Evolutionary conservation across 176 grass and related monocot genomes (phyloP), one percentile per base, ranked within the genome.

Genomic region (Eremochloa ophiuroides): DNA sequence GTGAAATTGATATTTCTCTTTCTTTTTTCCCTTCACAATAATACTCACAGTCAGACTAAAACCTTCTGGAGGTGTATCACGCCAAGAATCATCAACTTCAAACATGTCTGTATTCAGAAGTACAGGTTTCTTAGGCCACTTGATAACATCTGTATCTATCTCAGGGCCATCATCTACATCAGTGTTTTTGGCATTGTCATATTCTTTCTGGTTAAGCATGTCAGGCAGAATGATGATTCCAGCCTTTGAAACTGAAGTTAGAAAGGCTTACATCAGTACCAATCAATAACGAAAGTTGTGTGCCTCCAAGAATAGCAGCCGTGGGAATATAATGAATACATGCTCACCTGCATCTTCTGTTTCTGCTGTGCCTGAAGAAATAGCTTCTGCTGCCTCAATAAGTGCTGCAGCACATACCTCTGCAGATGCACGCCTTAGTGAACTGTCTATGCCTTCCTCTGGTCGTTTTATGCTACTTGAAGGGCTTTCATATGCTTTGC

Each of bases 51-150:
- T 88, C 83, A 94, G 85, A 85, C 35, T 87, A 79, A 94, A 98
- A 79, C 92, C 92, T 66, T 94, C 92, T 42, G 95, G 92, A 10
- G 90, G 88, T 2, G 75, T 85, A 31, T 98, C 95, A 69, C 94
- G 95, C 95, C 92, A 98, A 33, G 92, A 93, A 75, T 93, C 95
- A 55, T 98, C 92, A 3, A 91, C 92, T 41, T 94, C 90, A 84
- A 98, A 93, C 89, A 91, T 89, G 66, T 98, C 95, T 22, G 95
- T 94, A 60, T 94, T 86, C 23, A 94, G 76, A 79, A 93, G 86
- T 62, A 94, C 81, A 55, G 92, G 64, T 71, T 98, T 98, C 87
- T 83, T 82, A 33, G 92, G 92, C 95, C 95, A 98, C 81, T 94
- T 94, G 38, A 87, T 67, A 73, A 84, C 71, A 79, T 68, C 88